Percentiles rank a stretch among this genome's conserved stretches.
Conservation (phyloP, 1,284 basidiomycete genomes). For the Pisolithus thermaeus region DNA sequence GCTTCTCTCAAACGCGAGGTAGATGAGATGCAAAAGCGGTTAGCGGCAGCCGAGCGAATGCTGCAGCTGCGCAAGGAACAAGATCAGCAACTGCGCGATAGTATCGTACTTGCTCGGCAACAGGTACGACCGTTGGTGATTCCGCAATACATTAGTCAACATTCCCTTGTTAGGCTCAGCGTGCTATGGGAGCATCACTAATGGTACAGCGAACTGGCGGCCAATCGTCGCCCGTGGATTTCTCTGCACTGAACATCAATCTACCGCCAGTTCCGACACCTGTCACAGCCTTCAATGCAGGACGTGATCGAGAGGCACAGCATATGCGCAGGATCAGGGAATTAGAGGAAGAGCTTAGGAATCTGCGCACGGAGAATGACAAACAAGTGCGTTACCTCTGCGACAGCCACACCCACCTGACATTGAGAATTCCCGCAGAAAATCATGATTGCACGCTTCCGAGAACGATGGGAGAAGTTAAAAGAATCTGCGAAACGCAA, state of each 20-base stretch:
- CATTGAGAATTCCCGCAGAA: conserved; percentile 45
- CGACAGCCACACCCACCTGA: conserved; percentile 2
- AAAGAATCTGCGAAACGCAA: conserved; percentile 83
- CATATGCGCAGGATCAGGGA: conserved; percentile 48
- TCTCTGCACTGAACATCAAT: conserved; percentile 51
- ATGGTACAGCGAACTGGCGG: conserved; percentile 42
- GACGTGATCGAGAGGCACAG: conserved; percentile 59
- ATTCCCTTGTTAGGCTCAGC: conserved; percentile 52
- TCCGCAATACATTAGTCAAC: background rate
- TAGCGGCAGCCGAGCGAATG: conserved; percentile 54
- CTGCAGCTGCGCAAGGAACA: conserved; percentile 68
- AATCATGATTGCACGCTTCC: conserved; percentile 77
- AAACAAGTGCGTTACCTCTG: conserved; percentile 56
- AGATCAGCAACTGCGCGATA: conserved; percentile 69
- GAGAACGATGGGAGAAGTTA: conserved; percentile 82
- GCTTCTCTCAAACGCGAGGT: conserved; percentile 52
- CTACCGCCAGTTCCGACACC: conserved; percentile 43
- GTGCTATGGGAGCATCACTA: conserved; percentile 65
- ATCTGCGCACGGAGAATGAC: conserved; percentile 69
- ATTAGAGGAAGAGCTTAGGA: conserved; percentile 72
- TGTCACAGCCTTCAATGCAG: conserved; percentile 42
- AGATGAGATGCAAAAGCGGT: conserved; percentile 47
- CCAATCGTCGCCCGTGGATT: conserved; percentile 36
- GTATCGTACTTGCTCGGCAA: conserved; percentile 70
- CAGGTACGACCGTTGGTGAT: conserved; percentile 41